Evolutionary conservation across 257 asterid genomes (phyloP).

Genomic region (Solanum bulbocastanum): DNA sequence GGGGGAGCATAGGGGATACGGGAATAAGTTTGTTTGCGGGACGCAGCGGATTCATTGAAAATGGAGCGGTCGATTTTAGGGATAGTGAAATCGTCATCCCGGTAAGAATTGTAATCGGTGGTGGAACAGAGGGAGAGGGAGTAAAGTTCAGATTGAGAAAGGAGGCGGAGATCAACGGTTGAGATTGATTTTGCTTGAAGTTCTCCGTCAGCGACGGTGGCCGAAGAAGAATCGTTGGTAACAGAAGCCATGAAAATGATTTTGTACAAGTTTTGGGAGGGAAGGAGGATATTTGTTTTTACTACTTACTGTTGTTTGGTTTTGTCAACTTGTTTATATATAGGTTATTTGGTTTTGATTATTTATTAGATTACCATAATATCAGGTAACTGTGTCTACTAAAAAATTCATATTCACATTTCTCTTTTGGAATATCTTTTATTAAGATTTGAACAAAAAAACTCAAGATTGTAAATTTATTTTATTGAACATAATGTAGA

Average conservation of each 20-base stretch:
- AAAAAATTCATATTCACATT: too few species aligned
- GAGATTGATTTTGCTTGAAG: slow-evolving; percentile 39
- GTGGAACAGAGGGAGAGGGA: slow-evolving; percentile 61
- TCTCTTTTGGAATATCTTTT: too few species aligned
- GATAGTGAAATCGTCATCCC: slow-evolving; percentile 53
- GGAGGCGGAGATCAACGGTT: slow-evolving; percentile 52
- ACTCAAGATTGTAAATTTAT: too few species aligned
- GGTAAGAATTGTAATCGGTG: slow-evolving; percentile 32
- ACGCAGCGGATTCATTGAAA: slow-evolving; percentile 83
- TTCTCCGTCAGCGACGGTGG: slow-evolving; percentile 12
- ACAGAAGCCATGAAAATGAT: slow-evolving; percentile 19
- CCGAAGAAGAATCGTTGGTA: slow-evolving; percentile 9
- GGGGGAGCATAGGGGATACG: slow-evolving; percentile 77
- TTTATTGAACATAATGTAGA: neutral
- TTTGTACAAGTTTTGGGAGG: neutral
- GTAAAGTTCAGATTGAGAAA: slow-evolving; percentile 71
- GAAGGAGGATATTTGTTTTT: neutral
- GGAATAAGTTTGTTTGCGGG: slow-evolving; percentile 70
- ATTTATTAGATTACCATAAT: too few species aligned
- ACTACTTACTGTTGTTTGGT: neutral
- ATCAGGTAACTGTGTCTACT: neutral
- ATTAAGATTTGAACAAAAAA: too few species aligned
- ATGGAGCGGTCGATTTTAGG: slow-evolving; percentile 76
- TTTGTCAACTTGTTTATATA: neutral
- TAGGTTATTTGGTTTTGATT: too few species aligned